Evolutionary conservation across 2,329 filamentous ascomycete species (phyloP), one percentile per base, ranked within the genome.

Genomic region (Diaporthe ilicicola): DNA sequence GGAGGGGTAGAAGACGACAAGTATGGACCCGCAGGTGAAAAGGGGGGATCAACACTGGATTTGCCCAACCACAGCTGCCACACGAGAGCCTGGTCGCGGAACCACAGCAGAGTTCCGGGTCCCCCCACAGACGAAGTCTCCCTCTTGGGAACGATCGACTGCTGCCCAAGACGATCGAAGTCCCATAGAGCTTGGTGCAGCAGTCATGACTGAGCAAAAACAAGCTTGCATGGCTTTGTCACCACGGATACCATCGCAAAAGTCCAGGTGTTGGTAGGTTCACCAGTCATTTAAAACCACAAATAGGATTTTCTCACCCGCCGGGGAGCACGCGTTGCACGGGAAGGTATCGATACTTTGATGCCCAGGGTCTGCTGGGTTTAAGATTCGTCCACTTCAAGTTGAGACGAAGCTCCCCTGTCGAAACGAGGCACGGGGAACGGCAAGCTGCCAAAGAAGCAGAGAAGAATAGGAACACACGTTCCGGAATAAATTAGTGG

Each of bases 321-420:
- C 59, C 59, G 48, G 29, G 42, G 34, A 50, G 59, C 32, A 50
- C 42, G 59, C 42, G 42, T 42, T 64, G 59, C 59, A 64, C 59
- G 44, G 29, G 27, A 32, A 64, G 42, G 53, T 48, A 59, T 68
- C 66, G 32, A 68, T 68, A 50, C 53, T 48, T 54, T 50, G 9
- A 27, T 59, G 37, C 42, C 50, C 39, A 54, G 66, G 66, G 53
- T 44, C 53, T 59, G 50, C 46, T 42, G 53, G 51, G 37, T 56
- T 55, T 69, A 56, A 53, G 50, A 71, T 71, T 70, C 22, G 67
- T 51, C 51, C 70, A 55, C 53, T 37, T 70, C 50, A 70, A 70
- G 53, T 66, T 70, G 70, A 72, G 67, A 72, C 70, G 70, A 70
- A 66, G 70, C 67, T 66, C 67, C 70, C 70, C 59, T 34, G 56